Evolutionary conservation across 495 filamentous ascomycete species (phyloP), one percentile per base, ranked within the genome.

Genomic region (Podospora pseudocomata): DNA sequence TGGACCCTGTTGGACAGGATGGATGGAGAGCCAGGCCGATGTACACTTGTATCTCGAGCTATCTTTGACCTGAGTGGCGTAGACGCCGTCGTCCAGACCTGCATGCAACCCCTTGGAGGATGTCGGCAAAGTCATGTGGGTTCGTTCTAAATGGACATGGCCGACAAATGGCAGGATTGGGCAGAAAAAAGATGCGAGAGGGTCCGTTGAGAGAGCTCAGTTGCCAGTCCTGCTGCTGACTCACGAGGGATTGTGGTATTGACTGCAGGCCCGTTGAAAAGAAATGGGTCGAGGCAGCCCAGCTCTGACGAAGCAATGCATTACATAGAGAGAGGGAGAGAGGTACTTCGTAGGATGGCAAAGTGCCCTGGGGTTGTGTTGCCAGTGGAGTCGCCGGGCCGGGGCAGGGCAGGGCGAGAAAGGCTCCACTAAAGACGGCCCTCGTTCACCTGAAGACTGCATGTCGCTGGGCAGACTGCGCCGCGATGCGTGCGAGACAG

Each of bases 401-500:
- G 49, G 60, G 66, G 63, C 65, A 62, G 67, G 65, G 55, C 55
- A 62, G 67, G 65, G 55, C 55, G 55, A 20, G 55, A 58, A 11
- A 58, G 39, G 39, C 39, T 49, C 39, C 39, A 49, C 39, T 49
- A 49, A 49, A 49, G 39, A 49, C 9, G 15, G 39, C 39, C 55
- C 55, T 58, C 55, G 55, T 26, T 58, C 55, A 58, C 55, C 55
- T 58, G 55, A 58, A 58, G 55, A 26, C 69, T 70, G 62, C 61
- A 60, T 65, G 49, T 64, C 61, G 65, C 63, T 65, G 62, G 71
- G 68, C 67, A 58, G 64, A 67, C 75, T 79, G 72, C 76, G 77
- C 73, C 76, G 71, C 73, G 73, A 70, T 75, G 73, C 73, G 65
- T 58, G 62, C 64, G 70, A 66, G 71, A 60, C 72, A 73, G 75